Percentiles rank a stretch among this genome's conserved stretches.
phyloP scores from a whole-genome alignment of 805 yeast species.

The Teunomyces atbi region DNA sequence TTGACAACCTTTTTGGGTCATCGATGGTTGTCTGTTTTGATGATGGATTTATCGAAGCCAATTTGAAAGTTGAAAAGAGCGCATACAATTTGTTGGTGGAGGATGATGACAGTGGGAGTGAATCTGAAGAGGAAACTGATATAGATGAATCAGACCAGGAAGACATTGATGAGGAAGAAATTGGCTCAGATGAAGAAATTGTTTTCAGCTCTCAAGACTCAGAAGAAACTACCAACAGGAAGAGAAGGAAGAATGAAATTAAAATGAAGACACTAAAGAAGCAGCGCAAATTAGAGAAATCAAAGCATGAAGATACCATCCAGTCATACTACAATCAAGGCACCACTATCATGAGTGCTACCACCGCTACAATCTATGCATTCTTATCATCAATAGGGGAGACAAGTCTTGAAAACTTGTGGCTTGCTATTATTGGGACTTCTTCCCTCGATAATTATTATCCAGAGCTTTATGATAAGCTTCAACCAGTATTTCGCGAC shows the following conservation, averaged over 20 bases:
- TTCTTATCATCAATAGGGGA: constrained; percentile 80
- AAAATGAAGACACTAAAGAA: constrained; percentile 32
- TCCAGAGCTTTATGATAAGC: constrained; percentile 69
- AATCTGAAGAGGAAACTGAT: constrained; percentile 35
- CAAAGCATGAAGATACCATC: constrained; percentile 51
- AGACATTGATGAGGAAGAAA: constrained; percentile 26
- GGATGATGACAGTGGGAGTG: constrained; percentile 34
- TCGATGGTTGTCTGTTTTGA: constrained; percentile 77
- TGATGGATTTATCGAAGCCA: constrained; percentile 73
- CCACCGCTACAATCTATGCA: constrained; percentile 77
- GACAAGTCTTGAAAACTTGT: constrained; percentile 62
- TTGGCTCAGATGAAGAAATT: constrained; percentile 17
- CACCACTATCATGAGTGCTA: constrained; percentile 68
- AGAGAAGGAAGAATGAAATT: constrained; percentile 30
- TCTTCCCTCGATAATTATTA: constrained; percentile 72
- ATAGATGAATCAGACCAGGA: constrained; percentile 32
- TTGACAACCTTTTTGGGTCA: constrained; percentile 87
- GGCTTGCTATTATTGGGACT: constrained; percentile 89
- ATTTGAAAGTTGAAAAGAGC: constrained; percentile 50
- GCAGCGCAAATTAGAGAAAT: constrained; percentile 37
- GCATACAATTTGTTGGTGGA: constrained; percentile 59
- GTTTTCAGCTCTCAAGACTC: constrained; percentile 23
- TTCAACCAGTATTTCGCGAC: constrained; percentile 73
- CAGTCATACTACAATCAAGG: constrained; percentile 85
- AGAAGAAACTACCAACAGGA: constrained; percentile 22